Conservation (phyloP, 208 protist genomes). For the Trypanosomatidae sp. region DNA sequence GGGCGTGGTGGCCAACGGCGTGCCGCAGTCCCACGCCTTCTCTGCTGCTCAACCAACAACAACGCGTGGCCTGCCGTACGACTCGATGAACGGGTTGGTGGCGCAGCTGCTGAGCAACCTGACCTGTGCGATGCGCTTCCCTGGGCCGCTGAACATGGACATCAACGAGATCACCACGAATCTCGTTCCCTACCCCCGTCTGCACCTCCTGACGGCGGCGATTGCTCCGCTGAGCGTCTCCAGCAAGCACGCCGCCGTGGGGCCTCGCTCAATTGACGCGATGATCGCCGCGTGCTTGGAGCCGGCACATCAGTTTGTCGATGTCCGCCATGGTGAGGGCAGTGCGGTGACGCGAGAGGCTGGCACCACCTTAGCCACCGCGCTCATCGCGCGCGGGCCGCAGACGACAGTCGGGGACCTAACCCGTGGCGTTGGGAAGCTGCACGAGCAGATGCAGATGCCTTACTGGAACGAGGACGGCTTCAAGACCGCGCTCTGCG, state of each 20-base stretch:
- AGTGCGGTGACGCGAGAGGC: conserved; percentile 34
- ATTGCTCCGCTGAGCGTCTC: conserved; percentile 90
- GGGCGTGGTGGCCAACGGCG: conserved; percentile 11
- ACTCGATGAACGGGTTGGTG: conserved; percentile 97
- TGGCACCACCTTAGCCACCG: conserved; percentile 79
- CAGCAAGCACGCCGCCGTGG: conserved; percentile 40
- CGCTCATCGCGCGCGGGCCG: conserved; percentile 90
- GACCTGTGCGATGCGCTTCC: conserved; percentile 94
- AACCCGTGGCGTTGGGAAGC: conserved; percentile 83
- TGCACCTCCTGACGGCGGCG: conserved; percentile 91
- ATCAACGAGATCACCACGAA: conserved; percentile 98
- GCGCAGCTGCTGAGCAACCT: conserved; percentile 95
- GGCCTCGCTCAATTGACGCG: conserved; percentile 70
- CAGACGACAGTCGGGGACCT: conserved; percentile 94
- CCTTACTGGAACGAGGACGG: conserved; percentile 96
- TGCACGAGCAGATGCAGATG: conserved; percentile 81
- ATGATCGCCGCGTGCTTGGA: conserved; percentile 91
- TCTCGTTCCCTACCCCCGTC: conserved; percentile 95
- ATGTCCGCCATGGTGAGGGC: conserved; percentile 31
- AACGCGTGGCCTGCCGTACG: conserved; percentile 87
- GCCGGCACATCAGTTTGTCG: conserved; percentile 85
- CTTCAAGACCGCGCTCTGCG: conserved; percentile 96
- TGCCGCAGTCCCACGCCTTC: conserved; percentile 45
- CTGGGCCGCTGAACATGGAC: conserved; percentile 96
- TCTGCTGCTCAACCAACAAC: conserved; percentile 67